Base-by-base conservation (phyloP, 306 rosid genomes). In the Lathyrus aphaca region DNA sequence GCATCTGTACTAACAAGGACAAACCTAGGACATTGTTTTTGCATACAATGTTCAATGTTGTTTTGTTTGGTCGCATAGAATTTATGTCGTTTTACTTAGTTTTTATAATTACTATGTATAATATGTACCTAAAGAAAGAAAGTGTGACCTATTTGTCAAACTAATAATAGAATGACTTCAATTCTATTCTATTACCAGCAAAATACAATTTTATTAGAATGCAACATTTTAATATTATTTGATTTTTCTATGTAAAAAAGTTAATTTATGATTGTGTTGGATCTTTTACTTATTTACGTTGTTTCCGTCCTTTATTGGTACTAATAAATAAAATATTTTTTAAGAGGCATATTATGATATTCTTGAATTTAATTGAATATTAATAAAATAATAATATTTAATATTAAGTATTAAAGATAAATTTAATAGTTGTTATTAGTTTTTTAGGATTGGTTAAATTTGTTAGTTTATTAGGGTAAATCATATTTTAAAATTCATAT, bases 21-120 rank as follows among this genome's bases (percentile, higher is more conserved):
- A 51, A 51, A 53, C 25, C 30, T 53, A 53, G 32, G 59, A 53
- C 59, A 53, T 53, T 21, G 59, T 53, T 21, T 42, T 53, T 53
- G 59, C 3, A 21, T 10, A 53, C 59, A 21, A 53, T 53, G 59
- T 21, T 53, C 59, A 21, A 53, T 53, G 59, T 21, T 53, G 30
- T 53, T 23, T 19, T 19, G 59, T 53, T 30, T 4, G n/a, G 59
- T 3, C 16, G 19, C 56, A 49, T 53, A 11, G 35, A 53, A 53
- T 53, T 53, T 53, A 3, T 53, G 59, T 53, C 59, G 59, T 53
- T 53, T 51, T 53, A 10, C 32, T 19, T 13, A 45, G 17, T 5
- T 43, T 42, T 23, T 42, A 42, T 14, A 12, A 43, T 43, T 43
- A 43, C 7, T 43, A 43, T 43, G 48, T 43, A 43, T 19, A 21